Evolutionary conservation across 2,329 filamentous ascomycete genomes (phyloP).

Genomic region (Colletotrichum tropicicola): DNA sequence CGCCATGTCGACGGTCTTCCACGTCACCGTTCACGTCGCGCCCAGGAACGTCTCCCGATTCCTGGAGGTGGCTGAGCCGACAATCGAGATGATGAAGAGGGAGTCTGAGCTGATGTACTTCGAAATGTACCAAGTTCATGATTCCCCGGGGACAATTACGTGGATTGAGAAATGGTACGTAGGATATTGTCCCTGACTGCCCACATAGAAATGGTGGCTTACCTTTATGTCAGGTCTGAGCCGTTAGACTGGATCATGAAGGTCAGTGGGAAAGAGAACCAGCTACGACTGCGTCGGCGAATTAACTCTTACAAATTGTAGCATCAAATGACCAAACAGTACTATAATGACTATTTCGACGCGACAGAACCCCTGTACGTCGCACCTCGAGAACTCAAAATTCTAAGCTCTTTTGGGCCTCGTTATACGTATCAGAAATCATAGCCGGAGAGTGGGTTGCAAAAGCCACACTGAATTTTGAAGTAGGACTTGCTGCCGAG

Average conservation of each 20-base stretch:
- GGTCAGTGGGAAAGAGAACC: neutral
- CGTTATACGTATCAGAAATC: slow-evolving; percentile 13
- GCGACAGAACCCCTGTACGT: slow-evolving; percentile 26
- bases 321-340: slow-evolving; percentile 28
- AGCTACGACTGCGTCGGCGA: neutral
- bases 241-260: slow-evolving; percentile 26
- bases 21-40: slow-evolving; percentile 21
- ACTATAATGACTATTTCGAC: slow-evolving; percentile 24
- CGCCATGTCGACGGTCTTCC: slow-evolving; percentile 23
- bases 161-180: slow-evolving; percentile 30
- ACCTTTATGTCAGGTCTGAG: neutral
- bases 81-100: slow-evolving; percentile 22
- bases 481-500: too few species aligned
- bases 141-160: slow-evolving; percentile 22
- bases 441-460: too few species aligned
- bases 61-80: slow-evolving; percentile 9
- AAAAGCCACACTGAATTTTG: too few species aligned
- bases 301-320: neutral
- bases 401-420: slow-evolving; percentile 20
- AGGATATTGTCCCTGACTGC: too few species aligned
- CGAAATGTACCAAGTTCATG: slow-evolving; percentile 26
- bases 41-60: slow-evolving; percentile 21
- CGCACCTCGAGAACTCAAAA: slow-evolving; percentile 8
- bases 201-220: too few species aligned
- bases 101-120: slow-evolving; percentile 24